These are phyloP conservation scores for Allantophomopsis cytisporea DNA, from an alignment of 2,329 filamentous ascomycete species.

Conservation along the genomic window DNA sequence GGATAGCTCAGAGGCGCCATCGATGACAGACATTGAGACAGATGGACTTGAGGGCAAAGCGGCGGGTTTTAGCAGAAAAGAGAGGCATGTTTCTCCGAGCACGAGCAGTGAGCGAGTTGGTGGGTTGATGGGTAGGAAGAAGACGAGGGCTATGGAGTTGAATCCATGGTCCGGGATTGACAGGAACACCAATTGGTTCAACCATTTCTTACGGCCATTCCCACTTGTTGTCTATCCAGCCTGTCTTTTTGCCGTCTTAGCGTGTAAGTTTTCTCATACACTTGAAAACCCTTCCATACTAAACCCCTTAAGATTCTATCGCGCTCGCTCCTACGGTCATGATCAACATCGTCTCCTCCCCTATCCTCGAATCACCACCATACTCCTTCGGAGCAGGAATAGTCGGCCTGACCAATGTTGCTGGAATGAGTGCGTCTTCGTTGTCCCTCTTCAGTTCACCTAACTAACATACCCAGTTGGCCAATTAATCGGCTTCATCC, in stretches of 20 bases:
- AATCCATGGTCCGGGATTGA: slow-evolving; percentile 3
- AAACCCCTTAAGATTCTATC: not conserved
- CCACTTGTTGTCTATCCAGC: slow-evolving; percentile 2
- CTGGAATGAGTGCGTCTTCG: slow-evolving; percentile 1
- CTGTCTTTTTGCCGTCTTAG: not conserved
- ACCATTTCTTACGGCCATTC: slow-evolving; percentile 2
- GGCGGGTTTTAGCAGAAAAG: no score
- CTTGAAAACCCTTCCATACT: no score
- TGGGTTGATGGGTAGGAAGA: no score
- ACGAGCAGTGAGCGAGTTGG: no score
- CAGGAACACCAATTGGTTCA: not conserved
- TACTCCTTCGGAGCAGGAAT: slow-evolving; percentile 1
- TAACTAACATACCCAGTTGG: slow-evolving; percentile 15
- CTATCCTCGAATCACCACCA: slow-evolving; percentile 1
- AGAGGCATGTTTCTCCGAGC: no score
- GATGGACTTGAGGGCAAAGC: no score
- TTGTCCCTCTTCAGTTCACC: not conserved
- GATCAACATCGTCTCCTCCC: not conserved
- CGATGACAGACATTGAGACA: no score
- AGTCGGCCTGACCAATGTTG: slow-evolving; percentile 2
- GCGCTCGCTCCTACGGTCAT: not conserved
- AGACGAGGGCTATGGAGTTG: not conserved
- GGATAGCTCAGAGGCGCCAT: not conserved
- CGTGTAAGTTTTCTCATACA: no score
- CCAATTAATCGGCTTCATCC: slow-evolving; percentile 25